Conservation (phyloP, 2,329 filamentous ascomycete genomes). For the Talaromyces piceae region DNA sequence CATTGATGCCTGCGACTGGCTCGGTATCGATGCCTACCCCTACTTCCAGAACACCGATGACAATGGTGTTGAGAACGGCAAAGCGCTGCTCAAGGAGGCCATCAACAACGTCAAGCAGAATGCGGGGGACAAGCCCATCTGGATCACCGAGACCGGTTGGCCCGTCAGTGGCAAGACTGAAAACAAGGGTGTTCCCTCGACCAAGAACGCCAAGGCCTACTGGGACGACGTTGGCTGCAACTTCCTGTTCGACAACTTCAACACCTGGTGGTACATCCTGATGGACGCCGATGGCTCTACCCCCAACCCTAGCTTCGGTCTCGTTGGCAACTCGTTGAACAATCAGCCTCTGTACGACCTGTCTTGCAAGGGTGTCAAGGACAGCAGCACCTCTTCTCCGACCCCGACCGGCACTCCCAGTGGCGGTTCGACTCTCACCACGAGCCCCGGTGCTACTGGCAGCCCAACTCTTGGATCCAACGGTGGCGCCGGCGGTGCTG, state of each 20-base stretch:
- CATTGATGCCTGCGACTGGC: conserved; percentile 63
- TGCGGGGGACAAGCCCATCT: conserved; percentile 62
- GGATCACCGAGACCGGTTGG: conserved; percentile 87
- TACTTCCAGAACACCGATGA: conserved; percentile 68
- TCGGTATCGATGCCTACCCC: conserved; percentile 77
- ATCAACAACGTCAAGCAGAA: conserved; percentile 52
- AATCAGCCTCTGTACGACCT: conserved; percentile 34
- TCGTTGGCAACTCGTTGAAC: conserved; percentile 26
- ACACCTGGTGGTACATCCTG: conserved; percentile 40
- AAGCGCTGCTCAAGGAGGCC: conserved; percentile 61
- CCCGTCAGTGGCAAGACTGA: conserved; percentile 62
- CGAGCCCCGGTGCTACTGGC: background rate
- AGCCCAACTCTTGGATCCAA: conserved; percentile 1
- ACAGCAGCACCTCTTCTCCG: conserved; percentile 14
- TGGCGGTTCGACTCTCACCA: background rate
- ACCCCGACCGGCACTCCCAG: conserved; percentile 18
- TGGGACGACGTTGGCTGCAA: conserved; percentile 73
- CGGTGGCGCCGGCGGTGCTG: conserved; percentile 6
- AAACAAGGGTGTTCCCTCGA: conserved; percentile 56
- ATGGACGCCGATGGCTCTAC: conserved; percentile 24
- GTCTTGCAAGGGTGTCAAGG: conserved; percentile 20
- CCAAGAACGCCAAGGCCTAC: conserved; percentile 66
- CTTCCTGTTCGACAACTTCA: conserved; percentile 26
- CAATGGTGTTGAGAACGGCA: conserved; percentile 59
- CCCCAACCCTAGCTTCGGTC: conserved; percentile 34